A percentile compares a stretch with the other conserved stretches of the same genome.
phyloP scores from a whole-genome alignment of 2,329 filamentous ascomycete genomes.

The Cladophialophora carrionii region DNA sequence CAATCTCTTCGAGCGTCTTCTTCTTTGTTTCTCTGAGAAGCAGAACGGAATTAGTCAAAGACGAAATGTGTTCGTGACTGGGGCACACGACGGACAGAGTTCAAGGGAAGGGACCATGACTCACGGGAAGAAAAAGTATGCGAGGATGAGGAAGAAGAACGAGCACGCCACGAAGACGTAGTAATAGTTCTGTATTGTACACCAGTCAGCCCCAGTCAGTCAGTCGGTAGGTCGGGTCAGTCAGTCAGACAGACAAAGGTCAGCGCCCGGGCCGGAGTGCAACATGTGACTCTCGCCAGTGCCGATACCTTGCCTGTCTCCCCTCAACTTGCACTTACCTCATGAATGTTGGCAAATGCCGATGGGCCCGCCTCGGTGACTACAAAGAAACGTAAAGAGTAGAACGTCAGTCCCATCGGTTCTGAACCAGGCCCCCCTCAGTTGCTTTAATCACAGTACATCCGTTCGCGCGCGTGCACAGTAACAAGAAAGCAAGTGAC shows the following conservation, averaged over 20 bases:
- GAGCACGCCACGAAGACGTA: constrained; percentile 62
- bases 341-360: constrained; percentile 60
- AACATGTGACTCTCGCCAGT: neutral
- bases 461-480: neutral
- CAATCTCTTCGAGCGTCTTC: constrained; percentile 56
- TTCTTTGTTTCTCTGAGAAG: constrained; percentile 49
- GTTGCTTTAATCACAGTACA: neutral
- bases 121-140: constrained; percentile 60
- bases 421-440: neutral
- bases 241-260: neutral
- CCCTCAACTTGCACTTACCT: constrained; percentile 38
- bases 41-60: neutral
- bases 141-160: constrained; percentile 55
- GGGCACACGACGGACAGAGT: neutral
- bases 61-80: neutral
- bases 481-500: constrained; percentile 2
- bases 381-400: constrained; percentile 4
- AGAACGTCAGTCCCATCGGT: neutral
- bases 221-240: no score
- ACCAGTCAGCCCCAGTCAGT: neutral
- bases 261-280: neutral
- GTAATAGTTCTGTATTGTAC: constrained; percentile 55
- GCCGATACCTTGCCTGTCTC: neutral
- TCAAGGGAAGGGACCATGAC: constrained; percentile 29
- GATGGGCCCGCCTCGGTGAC: constrained; percentile 58